Base-by-base conservation (phyloP, 2,329 filamentous ascomycete species). In the Diplodia sapinea region DNA sequence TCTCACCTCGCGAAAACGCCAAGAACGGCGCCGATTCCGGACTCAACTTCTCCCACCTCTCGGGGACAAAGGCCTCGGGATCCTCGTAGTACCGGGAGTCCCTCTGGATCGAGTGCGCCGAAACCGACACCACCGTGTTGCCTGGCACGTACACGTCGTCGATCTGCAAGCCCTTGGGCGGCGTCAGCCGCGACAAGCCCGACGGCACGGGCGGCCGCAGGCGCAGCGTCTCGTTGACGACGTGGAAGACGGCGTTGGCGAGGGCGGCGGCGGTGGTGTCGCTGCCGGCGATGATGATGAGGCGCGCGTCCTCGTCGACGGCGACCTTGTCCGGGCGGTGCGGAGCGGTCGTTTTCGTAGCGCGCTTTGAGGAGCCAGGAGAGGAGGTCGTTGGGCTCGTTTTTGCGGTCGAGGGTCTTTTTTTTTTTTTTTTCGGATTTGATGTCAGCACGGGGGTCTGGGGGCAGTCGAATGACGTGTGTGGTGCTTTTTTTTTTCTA, bases 191-290 rank as follows among this genome's bases (percentile, higher is more conserved):
- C 31, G 73, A 72, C 20, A 80, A 50, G 0, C 75, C 78, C 3
- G 73, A 74, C 0, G 79, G 78, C 1, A 81, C 76, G 0, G 80
- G 74, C 3, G 81, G 80, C 61, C 80, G 74, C 6, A 82, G 72
- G 26, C 81, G 77, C 1, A 82, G 71, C 1, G 79, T 73, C 68
- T 83, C 81, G 65, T 82, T 78, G 73, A 82, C 81, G n/a, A 76
- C 71, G 17, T 74, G 70, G 62, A 38, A 38, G 11, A 52, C 12
- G 13, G 61, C 51, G 38, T 33, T 33, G 20, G 40, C 38, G 17
- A 55, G 51, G 8, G 31, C 64, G n/a, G 38, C 38, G 9, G 54
- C 64, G 4, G 64, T 66, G 3, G 51, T 57, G 38, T 66, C 64
- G 17, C 64, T 56, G 26, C 38, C 47, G 11, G 78, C 78, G 20